Percentiles rank a stretch among this genome's conserved stretches.
Evolutionary conservation across 192 early-diverging fungal genomes (phyloP).

Genomic region (Helicostylum pulchrum): DNA sequence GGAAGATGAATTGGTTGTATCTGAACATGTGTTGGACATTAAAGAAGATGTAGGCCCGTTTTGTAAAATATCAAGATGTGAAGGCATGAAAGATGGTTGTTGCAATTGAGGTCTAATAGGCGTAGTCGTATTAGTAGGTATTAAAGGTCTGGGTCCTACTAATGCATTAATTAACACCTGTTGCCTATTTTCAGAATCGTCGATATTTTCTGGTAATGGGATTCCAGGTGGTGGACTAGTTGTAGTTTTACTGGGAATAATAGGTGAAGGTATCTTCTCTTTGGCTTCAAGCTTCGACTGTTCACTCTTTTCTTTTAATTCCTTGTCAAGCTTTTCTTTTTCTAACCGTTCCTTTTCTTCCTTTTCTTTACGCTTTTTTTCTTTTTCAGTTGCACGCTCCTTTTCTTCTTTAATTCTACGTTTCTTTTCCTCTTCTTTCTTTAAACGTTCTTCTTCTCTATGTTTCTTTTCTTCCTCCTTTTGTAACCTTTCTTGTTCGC

Average conservation of each 20-base stretch:
- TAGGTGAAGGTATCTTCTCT: not conserved
- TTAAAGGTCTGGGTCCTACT: not conserved
- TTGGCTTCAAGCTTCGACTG: not conserved
- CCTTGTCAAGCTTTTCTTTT: constrained; percentile 51
- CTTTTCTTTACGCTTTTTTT: constrained; percentile 37
- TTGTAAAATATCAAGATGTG: not conserved
- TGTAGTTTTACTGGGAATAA: not conserved
- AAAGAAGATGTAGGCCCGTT: not conserved
- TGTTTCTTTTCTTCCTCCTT: constrained; percentile 44
- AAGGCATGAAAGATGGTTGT: not conserved
- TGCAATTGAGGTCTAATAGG: not conserved
- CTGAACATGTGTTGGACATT: too few relatives aligned
- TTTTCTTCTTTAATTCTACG: constrained; percentile 43
- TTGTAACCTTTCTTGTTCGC: constrained; percentile 49
- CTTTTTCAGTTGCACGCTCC: constrained; percentile 38
- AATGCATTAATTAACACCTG: constrained; percentile 19
- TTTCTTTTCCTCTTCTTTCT: constrained; percentile 62
- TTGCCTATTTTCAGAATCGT: constrained; percentile 19
- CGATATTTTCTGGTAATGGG: not conserved
- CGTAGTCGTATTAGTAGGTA: not conserved
- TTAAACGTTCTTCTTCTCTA: constrained; percentile 48
- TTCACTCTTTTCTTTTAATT: constrained; percentile 24
- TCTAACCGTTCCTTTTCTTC: constrained; percentile 40
- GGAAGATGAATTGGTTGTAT: not conserved
- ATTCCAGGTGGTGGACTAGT: not conserved